phyloP scores from a whole-genome alignment of 2,329 filamentous ascomycete species.

The Penicillium sp. region DNA sequence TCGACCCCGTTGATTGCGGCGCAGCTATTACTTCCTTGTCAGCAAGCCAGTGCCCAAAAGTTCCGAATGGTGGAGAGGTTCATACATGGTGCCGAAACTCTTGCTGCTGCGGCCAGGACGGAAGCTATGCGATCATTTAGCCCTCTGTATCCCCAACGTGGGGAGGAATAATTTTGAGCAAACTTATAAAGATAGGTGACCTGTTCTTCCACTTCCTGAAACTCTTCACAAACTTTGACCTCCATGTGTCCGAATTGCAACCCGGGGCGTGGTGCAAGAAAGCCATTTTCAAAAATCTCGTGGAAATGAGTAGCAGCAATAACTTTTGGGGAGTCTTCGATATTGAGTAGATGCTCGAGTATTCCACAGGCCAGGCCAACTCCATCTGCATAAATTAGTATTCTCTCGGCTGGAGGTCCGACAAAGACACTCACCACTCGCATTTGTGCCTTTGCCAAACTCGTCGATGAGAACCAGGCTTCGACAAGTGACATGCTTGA shows the following conservation, averaged over 20 bases:
- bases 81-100: constrained; percentile 73
- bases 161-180: background rate
- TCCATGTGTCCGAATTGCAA: constrained; percentile 61
- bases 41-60: constrained; percentile 5
- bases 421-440: constrained; percentile 43
- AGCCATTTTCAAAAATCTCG: constrained; percentile 53
- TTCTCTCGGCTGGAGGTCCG: background rate
- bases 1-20: constrained; percentile 85
- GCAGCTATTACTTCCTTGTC: constrained; percentile 52
- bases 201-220: constrained; percentile 50
- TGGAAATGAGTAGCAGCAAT: constrained; percentile 65
- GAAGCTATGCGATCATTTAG: constrained; percentile 38
- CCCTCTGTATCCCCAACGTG: background rate
- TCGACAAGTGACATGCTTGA: constrained; percentile 69
- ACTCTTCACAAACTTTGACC: constrained; percentile 45
- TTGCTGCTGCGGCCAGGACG: constrained; percentile 66
- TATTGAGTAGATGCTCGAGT: constrained; percentile 55
- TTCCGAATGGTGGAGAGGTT: background rate
- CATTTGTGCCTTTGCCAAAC: constrained; percentile 71
- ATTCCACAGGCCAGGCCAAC: constrained; percentile 63
- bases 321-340: constrained; percentile 56
- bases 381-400: constrained; percentile 49
- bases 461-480: constrained; percentile 91
- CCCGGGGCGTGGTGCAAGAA: constrained; percentile 47
- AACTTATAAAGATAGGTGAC: constrained; percentile 67